Evolutionary conservation across 2,329 filamentous ascomycete species (phyloP).

Genomic region (Aspergillus sp.): DNA sequence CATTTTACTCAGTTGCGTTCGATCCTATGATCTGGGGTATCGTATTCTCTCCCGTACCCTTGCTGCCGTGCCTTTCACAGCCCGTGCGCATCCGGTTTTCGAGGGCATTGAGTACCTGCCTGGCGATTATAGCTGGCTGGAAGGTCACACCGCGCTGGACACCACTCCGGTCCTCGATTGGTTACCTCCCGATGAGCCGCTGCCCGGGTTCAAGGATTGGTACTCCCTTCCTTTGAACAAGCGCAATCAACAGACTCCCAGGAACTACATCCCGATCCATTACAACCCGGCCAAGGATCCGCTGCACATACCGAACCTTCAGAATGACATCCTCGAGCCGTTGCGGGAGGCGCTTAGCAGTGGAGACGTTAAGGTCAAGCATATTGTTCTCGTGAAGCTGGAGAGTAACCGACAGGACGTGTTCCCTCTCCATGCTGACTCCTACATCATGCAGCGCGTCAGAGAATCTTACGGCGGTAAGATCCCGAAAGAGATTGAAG

Average conservation of each 20-base stretch:
- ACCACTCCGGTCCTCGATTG: conserved; percentile 17
- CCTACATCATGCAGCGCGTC: conserved; percentile 29
- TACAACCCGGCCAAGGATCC: conserved; percentile 36
- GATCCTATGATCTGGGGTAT: conserved; percentile 20
- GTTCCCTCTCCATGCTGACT: conserved; percentile 39
- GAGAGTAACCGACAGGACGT: conserved; percentile 43
- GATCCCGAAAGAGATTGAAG: conserved; percentile 26
- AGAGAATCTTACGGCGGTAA: conserved; percentile 31
- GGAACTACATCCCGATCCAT: conserved; percentile 8
- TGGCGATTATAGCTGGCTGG: conserved; percentile 15
- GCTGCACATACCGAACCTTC: conserved; percentile 36
- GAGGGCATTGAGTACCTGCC: conserved; percentile 9
- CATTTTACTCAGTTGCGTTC: conserved; percentile 18
- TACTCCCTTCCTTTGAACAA: conserved; percentile 4
- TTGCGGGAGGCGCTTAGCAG: conserved; percentile 21
- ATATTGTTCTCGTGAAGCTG: conserved; percentile 40
- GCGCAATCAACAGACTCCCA: conserved; percentile 1
- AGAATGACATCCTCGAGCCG: conserved; percentile 19
- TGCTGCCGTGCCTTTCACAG: conserved; percentile 14
- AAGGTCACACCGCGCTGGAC: conserved; percentile 12
- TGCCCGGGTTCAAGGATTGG: conserved; percentile 23
- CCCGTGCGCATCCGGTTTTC: not conserved
- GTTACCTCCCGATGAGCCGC: conserved; percentile 14
- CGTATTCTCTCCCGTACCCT: conserved; percentile 21
- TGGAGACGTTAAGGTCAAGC: conserved; percentile 33